Evolutionary conservation across 176 grass and related monocot species (phyloP), one percentile per base, ranked within the genome.

Genomic region (Calamus simplicifolius): DNA sequence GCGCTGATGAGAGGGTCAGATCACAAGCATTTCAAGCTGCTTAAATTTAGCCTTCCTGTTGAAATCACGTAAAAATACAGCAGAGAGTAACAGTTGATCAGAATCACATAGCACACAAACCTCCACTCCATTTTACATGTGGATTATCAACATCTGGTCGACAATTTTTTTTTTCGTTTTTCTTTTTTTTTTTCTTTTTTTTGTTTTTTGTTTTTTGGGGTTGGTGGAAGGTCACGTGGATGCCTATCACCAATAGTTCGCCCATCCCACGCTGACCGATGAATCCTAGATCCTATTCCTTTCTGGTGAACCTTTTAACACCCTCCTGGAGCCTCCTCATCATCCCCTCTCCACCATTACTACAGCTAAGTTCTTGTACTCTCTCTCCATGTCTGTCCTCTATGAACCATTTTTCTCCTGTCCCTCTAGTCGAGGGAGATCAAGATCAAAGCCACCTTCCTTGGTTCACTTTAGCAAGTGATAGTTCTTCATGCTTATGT

Each of bases 341-440:
- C 14, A 49, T 5, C n/a, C 35, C 73, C 58, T 18, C n/a, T 49
- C 29, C 49, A n/a, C 35, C 76, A 67, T 64, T 65, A 63, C 25
- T 51, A n/a, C 52, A 31, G 68, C 35, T 23, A 23, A 23, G 21
- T 23, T 74, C 71, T 68, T 69, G 61, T 5, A 6, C 29, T 73
- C 73, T 52, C 35, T 59, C 68, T 84, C 35, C 35, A 43, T 82
- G 72, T 80, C 85, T 78, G 64, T 75, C 82, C 75, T 89, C 85
- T 78, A 82, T 95, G 85, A 95, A 78, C 75, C 81, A 95, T 56
- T 50, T 95, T 67, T 84, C 77, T 21, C 71, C 66, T 61, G 64
- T 89, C 67, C 82, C 85, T 79, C 81, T 88, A 16, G 78, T 67
- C 71, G 85, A 89, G 67, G 81, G 73, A 69, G 78, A 85, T 81